These are phyloP conservation scores for Sporothrix pseudoabietina DNA, from an alignment of 2,329 filamentous ascomycete species.

Conservation along the genomic window DNA sequence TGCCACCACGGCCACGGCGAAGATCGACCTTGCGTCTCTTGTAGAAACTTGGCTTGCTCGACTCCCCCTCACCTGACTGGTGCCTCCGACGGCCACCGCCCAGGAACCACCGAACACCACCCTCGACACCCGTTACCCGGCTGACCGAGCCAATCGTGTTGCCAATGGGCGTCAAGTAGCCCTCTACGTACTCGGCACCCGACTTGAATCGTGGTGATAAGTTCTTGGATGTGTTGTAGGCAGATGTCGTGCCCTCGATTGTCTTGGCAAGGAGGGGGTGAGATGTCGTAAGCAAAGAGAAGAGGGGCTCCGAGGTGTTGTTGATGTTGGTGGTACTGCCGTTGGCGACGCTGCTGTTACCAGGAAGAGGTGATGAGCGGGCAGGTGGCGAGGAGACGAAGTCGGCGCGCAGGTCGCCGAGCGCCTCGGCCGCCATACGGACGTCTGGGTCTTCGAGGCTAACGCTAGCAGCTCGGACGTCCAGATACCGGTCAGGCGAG, in stretches of 20 bases:
- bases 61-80: conserved; percentile 50
- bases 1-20: conserved; percentile 34
- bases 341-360: conserved; percentile 37
- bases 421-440: conserved; percentile 70
- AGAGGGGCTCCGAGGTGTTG: conserved; percentile 67
- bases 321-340: conserved; percentile 42
- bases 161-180: conserved; percentile 81
- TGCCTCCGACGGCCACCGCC: conserved; percentile 57
- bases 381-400: conserved; percentile 66
- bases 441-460: conserved; percentile 68
- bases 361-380: conserved; percentile 46
- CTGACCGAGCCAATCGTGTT: conserved; percentile 85
- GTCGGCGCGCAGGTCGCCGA: conserved; percentile 70
- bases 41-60: conserved; percentile 50
- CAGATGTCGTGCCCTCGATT: conserved; percentile 80
- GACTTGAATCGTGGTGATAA: conserved; percentile 84
- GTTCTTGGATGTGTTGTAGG: conserved; percentile 85
- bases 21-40: conserved; percentile 61
- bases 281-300: conserved; percentile 83
- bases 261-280: conserved; percentile 85
- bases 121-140: conserved; percentile 83
- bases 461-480: conserved; percentile 54
- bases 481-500: conserved; percentile 50
- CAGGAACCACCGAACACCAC: conserved; percentile 82
- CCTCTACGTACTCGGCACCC: conserved; percentile 88